Evolutionary conservation across 106 monocot species (phyloP).

Genomic region (Acorus gramineus): DNA sequence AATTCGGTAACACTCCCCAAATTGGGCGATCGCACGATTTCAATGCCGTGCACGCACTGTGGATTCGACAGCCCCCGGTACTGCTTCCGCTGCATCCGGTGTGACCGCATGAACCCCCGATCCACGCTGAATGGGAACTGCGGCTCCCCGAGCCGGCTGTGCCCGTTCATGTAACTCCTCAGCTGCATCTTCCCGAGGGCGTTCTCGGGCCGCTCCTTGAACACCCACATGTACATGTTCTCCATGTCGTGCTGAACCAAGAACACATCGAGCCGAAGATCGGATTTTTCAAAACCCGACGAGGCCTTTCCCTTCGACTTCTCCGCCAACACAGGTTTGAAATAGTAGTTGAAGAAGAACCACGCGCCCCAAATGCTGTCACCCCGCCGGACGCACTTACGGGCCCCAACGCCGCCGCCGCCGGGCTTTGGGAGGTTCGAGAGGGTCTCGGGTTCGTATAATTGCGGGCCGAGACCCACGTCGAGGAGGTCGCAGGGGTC

Average conservation of each 20-base stretch:
- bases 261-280: constrained; percentile 39
- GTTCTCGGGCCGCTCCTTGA: constrained; percentile 42
- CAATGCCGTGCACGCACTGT: constrained; percentile 48
- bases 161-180: constrained; percentile 18
- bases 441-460: constrained; percentile 4
- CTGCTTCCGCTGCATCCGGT: constrained; percentile 20
- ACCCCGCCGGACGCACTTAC: constrained; percentile 22
- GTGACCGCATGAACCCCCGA: too few species aligned
- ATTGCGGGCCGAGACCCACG: not conserved
- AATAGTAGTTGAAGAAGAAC: constrained; percentile 54
- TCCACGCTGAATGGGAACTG: too few species aligned
- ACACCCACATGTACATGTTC: constrained; percentile 46
- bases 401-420: not conserved
- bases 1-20: constrained; percentile 20
- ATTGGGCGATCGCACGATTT: constrained; percentile 27
- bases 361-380: constrained; percentile 42
- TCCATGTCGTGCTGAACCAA: constrained; percentile 24
- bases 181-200: constrained; percentile 58
- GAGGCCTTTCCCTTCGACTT: constrained; percentile 32
- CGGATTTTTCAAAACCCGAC: constrained; percentile 38
- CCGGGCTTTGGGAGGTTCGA: constrained; percentile 2
- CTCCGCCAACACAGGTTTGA: constrained; percentile 33
- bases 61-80: constrained; percentile 48
- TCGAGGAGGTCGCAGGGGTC: constrained; percentile 17
- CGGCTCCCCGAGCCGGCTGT: too few species aligned